Evolutionary conservation across 1,284 basidiomycete genomes (phyloP), one percentile per base, ranked within the genome.

Genomic region (Boletus semigastroideus): DNA sequence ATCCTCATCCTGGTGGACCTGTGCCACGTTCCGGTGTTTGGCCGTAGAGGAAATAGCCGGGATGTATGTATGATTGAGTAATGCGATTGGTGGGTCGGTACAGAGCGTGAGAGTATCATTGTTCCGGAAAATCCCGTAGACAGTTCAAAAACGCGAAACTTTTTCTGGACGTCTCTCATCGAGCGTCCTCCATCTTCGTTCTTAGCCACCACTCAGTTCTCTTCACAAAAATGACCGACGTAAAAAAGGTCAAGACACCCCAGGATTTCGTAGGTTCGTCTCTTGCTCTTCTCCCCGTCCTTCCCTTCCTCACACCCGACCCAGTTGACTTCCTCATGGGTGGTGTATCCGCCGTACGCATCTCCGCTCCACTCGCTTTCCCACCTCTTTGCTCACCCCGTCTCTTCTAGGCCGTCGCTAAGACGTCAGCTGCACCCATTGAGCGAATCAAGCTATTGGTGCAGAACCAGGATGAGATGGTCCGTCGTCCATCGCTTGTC

Each of bases 381-480:
- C 25, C 39, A 30, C 40, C 46, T 55, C 6, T 52, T 38, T 22
- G 54, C 51, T 60, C 38, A 59, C 44, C 1, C 7, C 34, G 44
- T 49, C 48, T 55, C 45, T 31, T 65, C 0, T 56, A 92, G 89
- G 94, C 95, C 63, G 92, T 98, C 74, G 90, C 95, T 54, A 98
- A 98, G 85, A 98, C 95, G 59, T 91, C 90, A 63, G 95, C 95
- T 66, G 95, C 95, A 58, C 95, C 96, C 78, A 98, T 98, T 70
- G 95, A 98, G 86, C 94, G 95, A 74, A 95, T 98, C 78, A 98
- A 94, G 87, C 86, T 98, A 69, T 80, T 98, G 72, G 91, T 98
- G 63, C 94, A 98, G 78, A 98, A 98, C 80, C 94, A 98, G 80
- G 90, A 92, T 83, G 90, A 92, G 78, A 92, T 92, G 90, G 88